phyloP scores from a whole-genome alignment of 495 filamentous ascomycete genomes.

The Aspergillus carlsbadensis region DNA sequence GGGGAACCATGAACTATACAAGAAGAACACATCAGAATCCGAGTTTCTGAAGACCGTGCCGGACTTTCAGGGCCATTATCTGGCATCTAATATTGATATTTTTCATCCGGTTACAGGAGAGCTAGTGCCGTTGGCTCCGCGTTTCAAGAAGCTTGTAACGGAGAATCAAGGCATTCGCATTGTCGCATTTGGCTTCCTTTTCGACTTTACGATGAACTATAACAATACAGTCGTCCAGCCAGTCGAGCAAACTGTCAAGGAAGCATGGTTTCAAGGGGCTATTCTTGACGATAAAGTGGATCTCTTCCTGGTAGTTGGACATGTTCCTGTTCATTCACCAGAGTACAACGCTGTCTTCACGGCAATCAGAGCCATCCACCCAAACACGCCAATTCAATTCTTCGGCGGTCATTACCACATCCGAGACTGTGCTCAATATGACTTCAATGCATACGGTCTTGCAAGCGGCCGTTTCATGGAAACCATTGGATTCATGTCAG shows the following conservation, averaged over 20 bases:
- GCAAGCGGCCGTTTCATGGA: conserved; percentile 96
- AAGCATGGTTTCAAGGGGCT: conserved; percentile 86
- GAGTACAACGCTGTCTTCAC: conserved; percentile 77
- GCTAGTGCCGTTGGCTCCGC: conserved; percentile 71
- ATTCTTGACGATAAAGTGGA: conserved; percentile 79
- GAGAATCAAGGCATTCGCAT: conserved; percentile 82
- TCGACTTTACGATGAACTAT: conserved; percentile 84
- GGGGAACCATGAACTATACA: conserved; percentile 96
- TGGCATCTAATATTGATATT: conserved; percentile 93
- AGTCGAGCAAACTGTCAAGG: conserved; percentile 74
- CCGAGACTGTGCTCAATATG: conserved; percentile 79
- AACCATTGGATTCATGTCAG: conserved; percentile 94
- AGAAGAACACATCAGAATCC: conserved; percentile 66
- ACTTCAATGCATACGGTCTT: conserved; percentile 75
- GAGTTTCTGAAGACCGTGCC: conserved; percentile 79
- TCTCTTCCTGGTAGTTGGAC: conserved; percentile 82
- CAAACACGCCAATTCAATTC: conserved; percentile 85
- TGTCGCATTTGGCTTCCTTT: conserved; percentile 88
- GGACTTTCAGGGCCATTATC: conserved; percentile 70
- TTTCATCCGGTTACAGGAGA: conserved; percentile 66
- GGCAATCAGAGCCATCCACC: conserved; percentile 73
- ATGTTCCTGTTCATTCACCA: conserved; percentile 75
- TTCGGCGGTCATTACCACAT: conserved; percentile 93
- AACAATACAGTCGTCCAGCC: conserved; percentile 85
- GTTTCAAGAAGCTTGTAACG: conserved; percentile 85